These are phyloP conservation scores for Heritiera fomes DNA, from an alignment of 345 rosid genomes.

Conservation along the genomic window DNA sequence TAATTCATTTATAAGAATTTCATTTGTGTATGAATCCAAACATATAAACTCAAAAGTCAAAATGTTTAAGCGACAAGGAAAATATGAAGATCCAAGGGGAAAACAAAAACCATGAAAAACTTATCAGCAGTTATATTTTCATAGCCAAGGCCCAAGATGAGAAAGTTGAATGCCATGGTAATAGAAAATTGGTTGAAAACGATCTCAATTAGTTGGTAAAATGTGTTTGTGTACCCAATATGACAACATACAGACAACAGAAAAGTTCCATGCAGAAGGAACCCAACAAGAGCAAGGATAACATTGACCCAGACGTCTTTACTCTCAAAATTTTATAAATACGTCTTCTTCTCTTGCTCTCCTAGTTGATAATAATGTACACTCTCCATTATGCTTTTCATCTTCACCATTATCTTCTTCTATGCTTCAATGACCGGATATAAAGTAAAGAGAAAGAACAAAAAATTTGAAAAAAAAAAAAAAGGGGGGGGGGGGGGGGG, in stretches of 20 bases:
- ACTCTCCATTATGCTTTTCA: slow-evolving; percentile 26
- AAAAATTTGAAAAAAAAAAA: neutral
- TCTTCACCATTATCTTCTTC: slow-evolving; percentile 7
- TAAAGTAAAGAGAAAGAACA: neutral
- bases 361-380: slow-evolving; percentile 41
- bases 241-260: slow-evolving; percentile 22
- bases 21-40: neutral
- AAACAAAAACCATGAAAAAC: neutral
- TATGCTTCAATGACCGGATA: slow-evolving; percentile 21
- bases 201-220: slow-evolving; percentile 14
- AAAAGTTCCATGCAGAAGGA: slow-evolving; percentile 7
- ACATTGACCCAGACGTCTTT: slow-evolving; percentile 17
- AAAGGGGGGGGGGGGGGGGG: too few species aligned
- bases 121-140: neutral
- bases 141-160: neutral
- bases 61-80: neutral
- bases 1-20: neutral
- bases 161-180: neutral
- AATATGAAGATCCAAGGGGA: neutral
- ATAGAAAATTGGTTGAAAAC: neutral
- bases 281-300: slow-evolving; percentile 26
- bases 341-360: slow-evolving; percentile 33
- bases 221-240: slow-evolving; percentile 14
- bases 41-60: neutral
- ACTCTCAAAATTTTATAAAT: slow-evolving; percentile 36